These are phyloP conservation scores for Ilyonectria robusta DNA, from an alignment of 2,329 filamentous ascomycete species.

Conservation along the genomic window DNA sequence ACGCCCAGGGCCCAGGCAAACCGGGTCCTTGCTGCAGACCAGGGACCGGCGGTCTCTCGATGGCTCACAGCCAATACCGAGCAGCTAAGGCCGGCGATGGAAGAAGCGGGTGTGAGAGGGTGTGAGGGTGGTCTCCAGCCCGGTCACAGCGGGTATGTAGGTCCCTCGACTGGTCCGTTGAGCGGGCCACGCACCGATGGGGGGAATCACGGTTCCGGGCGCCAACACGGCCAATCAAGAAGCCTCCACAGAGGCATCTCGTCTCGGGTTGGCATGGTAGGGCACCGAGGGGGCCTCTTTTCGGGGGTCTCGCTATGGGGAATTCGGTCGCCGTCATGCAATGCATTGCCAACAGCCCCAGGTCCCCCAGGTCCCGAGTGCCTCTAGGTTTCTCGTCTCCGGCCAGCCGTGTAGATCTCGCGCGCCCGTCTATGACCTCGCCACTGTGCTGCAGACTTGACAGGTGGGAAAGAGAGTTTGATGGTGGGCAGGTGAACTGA, in stretches of 20 bases:
- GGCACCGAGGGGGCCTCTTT: constrained; percentile 32
- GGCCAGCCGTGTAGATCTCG: constrained; percentile 30
- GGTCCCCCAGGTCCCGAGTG: constrained; percentile 29
- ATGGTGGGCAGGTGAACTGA: constrained; percentile 7
- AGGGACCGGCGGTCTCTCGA: constrained; percentile 14
- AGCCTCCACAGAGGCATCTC: constrained; percentile 30
- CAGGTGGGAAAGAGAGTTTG: constrained; percentile 1
- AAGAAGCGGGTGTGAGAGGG: constrained; percentile 34
- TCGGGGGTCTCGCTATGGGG: constrained; percentile 27
- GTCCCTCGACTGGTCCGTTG: constrained; percentile 46
- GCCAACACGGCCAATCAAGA: constrained; percentile 55
- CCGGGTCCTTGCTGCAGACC: constrained; percentile 12
- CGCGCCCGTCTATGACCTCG: constrained; percentile 13
- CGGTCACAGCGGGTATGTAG: constrained; percentile 48
- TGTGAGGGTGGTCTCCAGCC: constrained; percentile 37
- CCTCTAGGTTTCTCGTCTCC: constrained; percentile 20
- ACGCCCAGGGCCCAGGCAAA: constrained; percentile 5
- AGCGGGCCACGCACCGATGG: constrained; percentile 44
- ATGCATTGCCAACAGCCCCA: constrained; percentile 35
- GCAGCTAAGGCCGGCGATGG: constrained; percentile 11
- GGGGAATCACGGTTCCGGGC: constrained; percentile 49
- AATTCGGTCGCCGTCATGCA: constrained; percentile 27
- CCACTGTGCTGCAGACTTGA: constrained; percentile 13
- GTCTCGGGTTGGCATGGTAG: constrained; percentile 38
- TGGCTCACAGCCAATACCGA: constrained; percentile 28